A percentile compares a stretch with the other conserved stretches of the same genome.
Conservation (phyloP, 495 filamentous ascomycete genomes). For the Xylaria flabelliformis region DNA sequence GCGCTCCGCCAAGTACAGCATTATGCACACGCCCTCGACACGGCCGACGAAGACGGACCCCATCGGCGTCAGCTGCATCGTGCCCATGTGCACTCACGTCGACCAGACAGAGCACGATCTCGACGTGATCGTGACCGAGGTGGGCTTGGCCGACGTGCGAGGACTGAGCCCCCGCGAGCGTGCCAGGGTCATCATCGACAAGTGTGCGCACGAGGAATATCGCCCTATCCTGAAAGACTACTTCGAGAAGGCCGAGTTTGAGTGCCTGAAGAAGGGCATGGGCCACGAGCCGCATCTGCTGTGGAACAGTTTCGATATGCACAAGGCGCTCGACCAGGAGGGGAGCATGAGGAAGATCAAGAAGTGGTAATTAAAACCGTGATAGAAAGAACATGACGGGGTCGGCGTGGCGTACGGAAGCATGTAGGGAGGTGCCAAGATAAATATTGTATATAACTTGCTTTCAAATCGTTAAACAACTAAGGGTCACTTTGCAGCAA, state of each 20-base stretch:
- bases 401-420: background rate
- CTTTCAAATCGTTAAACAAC: background rate
- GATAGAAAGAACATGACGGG: conserved; percentile 6
- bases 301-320: conserved; percentile 87
- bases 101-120: conserved; percentile 94
- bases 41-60: conserved; percentile 84
- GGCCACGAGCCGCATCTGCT: conserved; percentile 89
- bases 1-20: conserved; percentile 80
- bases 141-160: conserved; percentile 85
- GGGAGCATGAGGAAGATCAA: conserved; percentile 83
- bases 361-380: conserved; percentile 45
- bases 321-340: conserved; percentile 77
- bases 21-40: conserved; percentile 90
- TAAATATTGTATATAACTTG: background rate
- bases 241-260: conserved; percentile 84
- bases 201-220: conserved; percentile 89
- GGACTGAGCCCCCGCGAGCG: conserved; percentile 82
- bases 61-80: conserved; percentile 83
- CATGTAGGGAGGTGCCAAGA: background rate
- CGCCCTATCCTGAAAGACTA: conserved; percentile 82
- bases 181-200: conserved; percentile 84
- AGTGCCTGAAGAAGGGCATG: conserved; percentile 87
- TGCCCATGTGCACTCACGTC: conserved; percentile 91
- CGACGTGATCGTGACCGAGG: conserved; percentile 86
- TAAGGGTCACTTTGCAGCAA: background rate